Percentiles rank a stretch among this genome's conserved stretches.
phyloP scores from a whole-genome alignment of 75 land plant genomes.

The Picea glauca region DNA sequence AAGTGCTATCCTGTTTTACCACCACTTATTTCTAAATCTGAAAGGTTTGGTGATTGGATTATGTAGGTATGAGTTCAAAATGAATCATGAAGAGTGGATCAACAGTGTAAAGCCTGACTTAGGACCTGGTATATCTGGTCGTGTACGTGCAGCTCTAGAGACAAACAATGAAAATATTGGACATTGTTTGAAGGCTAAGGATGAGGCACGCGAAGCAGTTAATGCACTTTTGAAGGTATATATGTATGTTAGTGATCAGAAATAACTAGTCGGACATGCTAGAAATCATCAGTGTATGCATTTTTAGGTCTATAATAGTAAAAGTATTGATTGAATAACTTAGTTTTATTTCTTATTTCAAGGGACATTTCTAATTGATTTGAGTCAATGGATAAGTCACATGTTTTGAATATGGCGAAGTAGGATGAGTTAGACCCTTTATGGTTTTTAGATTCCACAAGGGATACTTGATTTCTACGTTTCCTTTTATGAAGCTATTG shows the following conservation, averaged over 20 bases:
- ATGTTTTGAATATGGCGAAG: not conserved
- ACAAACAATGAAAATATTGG: conserved; percentile 21
- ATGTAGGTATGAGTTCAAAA: conserved; percentile 67
- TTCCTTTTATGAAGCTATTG: not conserved
- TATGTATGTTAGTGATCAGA: not conserved
- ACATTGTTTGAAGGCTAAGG: conserved; percentile 37
- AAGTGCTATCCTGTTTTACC: no score
- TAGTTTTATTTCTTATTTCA: no score
- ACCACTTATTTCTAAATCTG: no score
- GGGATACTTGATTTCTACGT: not conserved
- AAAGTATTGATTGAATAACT: not conserved
- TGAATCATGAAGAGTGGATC: conserved; percentile 69
- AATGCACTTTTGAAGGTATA: conserved; percentile 72
- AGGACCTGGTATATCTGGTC: conserved; percentile 30
- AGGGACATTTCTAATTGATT: no score
- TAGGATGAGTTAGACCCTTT: not conserved
- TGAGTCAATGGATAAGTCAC: no score
- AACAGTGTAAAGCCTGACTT: conserved; percentile 36
- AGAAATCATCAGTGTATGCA: not conserved
- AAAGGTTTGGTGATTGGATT: no score
- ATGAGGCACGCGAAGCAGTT: conserved; percentile 55
- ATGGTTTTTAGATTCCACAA: not conserved
- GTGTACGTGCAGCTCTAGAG: conserved; percentile 22
- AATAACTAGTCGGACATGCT: not conserved
- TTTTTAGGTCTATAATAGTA: not conserved